Base-by-base conservation (phyloP, 306 rosid species). In the Trifolium subterraneum region DNA sequence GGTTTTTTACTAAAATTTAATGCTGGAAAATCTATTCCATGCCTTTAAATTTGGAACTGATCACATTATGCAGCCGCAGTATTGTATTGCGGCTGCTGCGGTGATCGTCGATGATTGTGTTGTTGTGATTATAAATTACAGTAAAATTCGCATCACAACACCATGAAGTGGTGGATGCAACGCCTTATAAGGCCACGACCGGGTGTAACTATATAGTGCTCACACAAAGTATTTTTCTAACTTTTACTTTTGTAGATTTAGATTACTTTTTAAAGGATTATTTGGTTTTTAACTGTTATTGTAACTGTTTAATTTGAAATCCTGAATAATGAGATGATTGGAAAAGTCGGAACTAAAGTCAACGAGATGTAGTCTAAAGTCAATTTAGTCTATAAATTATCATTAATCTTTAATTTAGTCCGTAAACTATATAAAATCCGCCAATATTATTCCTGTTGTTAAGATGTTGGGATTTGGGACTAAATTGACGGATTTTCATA, bases 331-430 rank as follows among this genome's bases (percentile, higher is more conserved):
- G 41, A 61, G 52, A 54, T 71, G 51, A 52, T 61, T 25, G 45
- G 41, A 58, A 76, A 61, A 7, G 47, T 61, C 45, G 45, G 50
- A 71, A 71, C 59, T 47, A 13, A 58, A 19, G 71, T 64, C 14
- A 64, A 36, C 13, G 29, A 68, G 33, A 10, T 68, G 51, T 60
- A 60, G 31, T 68, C 27, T 67, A 36, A 13, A 3, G 14, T 36
- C 39, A 7, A 36, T 36, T 36, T 7, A 36, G 39, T 36, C 10
- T 2, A 36, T 36, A 36, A 36, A 8, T 0, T 36, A 8, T 8
- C 10, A 36, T 8, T 7, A 10, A 7, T 7, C 10, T 36, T 36
- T 36, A 36, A 36, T 36, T 36, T 36, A 7, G 39, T 36, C 2
- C 10, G 1, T 36, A 36, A 36, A 36, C 39, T 36, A 8, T 33